Evolutionary conservation across 768 basidiomycete genomes (phyloP).

Genomic region (Crucibulum laeve): DNA sequence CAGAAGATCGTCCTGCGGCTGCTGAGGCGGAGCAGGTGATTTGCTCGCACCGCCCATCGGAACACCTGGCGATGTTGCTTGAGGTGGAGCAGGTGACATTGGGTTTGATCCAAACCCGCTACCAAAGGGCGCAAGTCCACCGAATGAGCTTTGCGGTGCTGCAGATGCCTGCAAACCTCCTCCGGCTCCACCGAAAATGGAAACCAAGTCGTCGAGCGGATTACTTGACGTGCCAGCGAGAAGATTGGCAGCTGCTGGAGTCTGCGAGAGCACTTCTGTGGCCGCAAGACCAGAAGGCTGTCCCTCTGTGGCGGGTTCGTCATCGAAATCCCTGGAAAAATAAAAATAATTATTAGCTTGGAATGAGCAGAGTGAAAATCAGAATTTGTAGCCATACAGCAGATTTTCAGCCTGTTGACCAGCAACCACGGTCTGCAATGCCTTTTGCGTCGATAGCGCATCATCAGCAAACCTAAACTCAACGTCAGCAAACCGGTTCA

Average conservation of each 20-base stretch:
- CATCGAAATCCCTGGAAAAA: slow-evolving; percentile 74
- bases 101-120: slow-evolving; percentile 15
- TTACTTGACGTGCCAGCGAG: slow-evolving; percentile 80
- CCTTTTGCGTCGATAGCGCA: slow-evolving; percentile 69
- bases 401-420: slow-evolving; percentile 95
- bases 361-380: not conserved
- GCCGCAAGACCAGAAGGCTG: slow-evolving; percentile 77
- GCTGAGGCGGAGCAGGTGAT: slow-evolving; percentile 22
- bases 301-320: slow-evolving; percentile 52
- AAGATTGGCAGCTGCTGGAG: slow-evolving; percentile 70
- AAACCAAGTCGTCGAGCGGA: slow-evolving; percentile 90
- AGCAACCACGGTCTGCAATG: slow-evolving; percentile 85
- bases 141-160: slow-evolving; percentile 9
- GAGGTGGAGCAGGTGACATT: slow-evolving; percentile 20
- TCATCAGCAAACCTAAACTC: slow-evolving; percentile 56
- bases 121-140: slow-evolving; percentile 3
- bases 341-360: not conserved
- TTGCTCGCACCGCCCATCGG: slow-evolving; percentile 11
- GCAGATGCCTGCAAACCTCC: slow-evolving; percentile 19
- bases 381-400: slow-evolving; percentile 37
- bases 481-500: not conserved
- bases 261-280: slow-evolving; percentile 65
- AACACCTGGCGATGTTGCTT: slow-evolving; percentile 5
- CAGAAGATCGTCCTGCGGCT: slow-evolving; percentile 44
- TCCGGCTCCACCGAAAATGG: slow-evolving; percentile 71